Base-by-base conservation (phyloP, 495 filamentous ascomycete genomes). In the Daldinia vernicosa region DNA sequence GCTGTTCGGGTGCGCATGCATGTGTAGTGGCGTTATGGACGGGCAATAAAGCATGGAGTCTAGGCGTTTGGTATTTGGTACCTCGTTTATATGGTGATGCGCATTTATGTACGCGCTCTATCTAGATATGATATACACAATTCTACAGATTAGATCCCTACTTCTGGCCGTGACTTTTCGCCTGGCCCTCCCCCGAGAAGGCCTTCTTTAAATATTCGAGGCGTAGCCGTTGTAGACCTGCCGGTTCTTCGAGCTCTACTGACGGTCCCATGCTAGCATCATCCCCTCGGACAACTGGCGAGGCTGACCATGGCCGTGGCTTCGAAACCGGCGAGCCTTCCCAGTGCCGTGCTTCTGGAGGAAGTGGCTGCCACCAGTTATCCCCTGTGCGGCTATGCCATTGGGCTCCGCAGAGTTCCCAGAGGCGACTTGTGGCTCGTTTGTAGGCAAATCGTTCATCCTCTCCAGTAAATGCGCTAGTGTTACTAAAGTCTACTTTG, bases 381-480 rank as follows among this genome's bases (percentile, higher is more conserved):
- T 83, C 84, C 60, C 71, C 85, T 72, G 47, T 78, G 60, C 89
- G 73, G 4, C 81, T 82, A 77, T 90, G 90, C 90, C 91, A 92
- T 70, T 81, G 77, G 15, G 77, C 77, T 14, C 87, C 84, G 73
- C 89, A 92, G 74, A 93, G 84, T 78, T 92, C 89, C 90, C 89
- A 93, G 12, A 93, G 69, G 47, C 91, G 79, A 63, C 88, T 90
- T 51, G 83, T 78, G 6, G 89, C 91, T 3, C 91, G 81, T 74
- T 90, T 89, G 63, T 89, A 91, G 0, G 91, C 90, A 71, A 93
- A 93, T 12, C 81, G 81, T 75, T 92, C 90, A 75, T 92, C 91
- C 74, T 91, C 88, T 17, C 91, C 91, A 0, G 88, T 92, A 69
- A 92, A 90, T 0, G 82, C 83, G 32, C 79, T 76, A 0, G 86